A percentile compares a stretch with the other conserved stretches of the same genome.
These are phyloP conservation scores for Sanghuangporus baumii DNA, from an alignment of 1,284 basidiomycete genomes.

Conservation along the genomic window DNA sequence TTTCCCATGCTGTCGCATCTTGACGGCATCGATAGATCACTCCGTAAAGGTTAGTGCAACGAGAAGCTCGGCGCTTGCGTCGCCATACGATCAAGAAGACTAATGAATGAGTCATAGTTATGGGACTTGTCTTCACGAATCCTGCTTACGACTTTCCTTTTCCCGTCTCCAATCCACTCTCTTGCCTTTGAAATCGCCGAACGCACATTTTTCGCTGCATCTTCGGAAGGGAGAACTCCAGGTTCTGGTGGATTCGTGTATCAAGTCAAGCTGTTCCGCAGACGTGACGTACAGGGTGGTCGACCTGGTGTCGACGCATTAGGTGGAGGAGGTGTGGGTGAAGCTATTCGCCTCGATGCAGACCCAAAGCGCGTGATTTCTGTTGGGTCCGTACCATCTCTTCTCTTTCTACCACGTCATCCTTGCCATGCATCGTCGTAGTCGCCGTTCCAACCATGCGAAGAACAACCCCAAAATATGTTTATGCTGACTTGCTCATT, in stretches of 20 bases:
- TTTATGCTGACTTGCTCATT: slow-evolving; percentile 19
- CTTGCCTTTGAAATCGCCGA: slow-evolving; percentile 81
- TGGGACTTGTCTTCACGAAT: slow-evolving; percentile 79
- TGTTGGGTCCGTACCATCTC: slow-evolving; percentile 42
- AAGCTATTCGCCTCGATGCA: slow-evolving; percentile 59
- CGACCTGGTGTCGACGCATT: slow-evolving; percentile 57
- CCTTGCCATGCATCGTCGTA: neutral
- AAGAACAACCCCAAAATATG: slow-evolving; percentile 5
- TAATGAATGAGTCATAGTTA: slow-evolving; percentile 38
- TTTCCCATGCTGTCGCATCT: slow-evolving; percentile 73
- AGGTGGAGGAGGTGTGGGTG: slow-evolving; percentile 67
- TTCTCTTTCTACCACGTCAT: slow-evolving; percentile 6
- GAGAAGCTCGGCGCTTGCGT: neutral
- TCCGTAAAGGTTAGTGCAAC: slow-evolving; percentile 73
- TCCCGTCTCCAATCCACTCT: slow-evolving; percentile 65
- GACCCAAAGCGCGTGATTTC: slow-evolving; percentile 53
- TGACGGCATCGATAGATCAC: slow-evolving; percentile 84
- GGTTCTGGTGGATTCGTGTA: slow-evolving; percentile 60
- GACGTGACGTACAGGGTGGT: slow-evolving; percentile 44
- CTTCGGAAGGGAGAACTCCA: slow-evolving; percentile 25
- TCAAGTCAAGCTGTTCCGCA: slow-evolving; percentile 76
- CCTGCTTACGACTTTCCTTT: slow-evolving; percentile 81
- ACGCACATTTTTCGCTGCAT: slow-evolving; percentile 82
- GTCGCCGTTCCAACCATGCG: neutral
- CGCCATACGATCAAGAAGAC: slow-evolving; percentile 4